Percentiles rank a stretch among this genome's conserved stretches.
Conservation (phyloP, 75 land plant genomes). For the Selaginella tamariscina region DNA sequence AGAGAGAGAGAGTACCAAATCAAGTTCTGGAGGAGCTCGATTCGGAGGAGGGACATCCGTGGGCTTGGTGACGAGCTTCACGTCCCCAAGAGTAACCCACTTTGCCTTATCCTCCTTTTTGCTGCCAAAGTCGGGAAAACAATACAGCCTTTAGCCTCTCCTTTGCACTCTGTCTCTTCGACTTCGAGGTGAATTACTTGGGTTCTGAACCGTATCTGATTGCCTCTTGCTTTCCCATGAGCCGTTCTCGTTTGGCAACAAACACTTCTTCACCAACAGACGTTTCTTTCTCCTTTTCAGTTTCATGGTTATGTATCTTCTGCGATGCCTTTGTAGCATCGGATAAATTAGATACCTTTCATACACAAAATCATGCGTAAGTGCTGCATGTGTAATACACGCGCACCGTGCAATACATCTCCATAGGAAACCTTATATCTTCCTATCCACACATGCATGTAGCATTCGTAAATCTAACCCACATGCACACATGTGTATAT, state of each 20-base stretch:
- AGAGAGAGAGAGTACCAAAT: no score
- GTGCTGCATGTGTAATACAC: no score
- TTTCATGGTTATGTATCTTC: neutral
- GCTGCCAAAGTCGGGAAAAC: neutral
- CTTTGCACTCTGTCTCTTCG: neutral
- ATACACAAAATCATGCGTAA: no score
- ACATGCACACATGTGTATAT: no score
- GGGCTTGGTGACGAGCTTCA: neutral
- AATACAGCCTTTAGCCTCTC: neutral
- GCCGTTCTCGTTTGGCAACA: neutral
- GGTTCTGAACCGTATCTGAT: neutral
- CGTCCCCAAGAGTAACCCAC: neutral
- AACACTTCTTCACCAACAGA: neutral
- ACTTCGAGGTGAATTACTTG: neutral
- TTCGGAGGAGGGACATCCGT: constrained; percentile 1
- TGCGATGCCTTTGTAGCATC: no score
- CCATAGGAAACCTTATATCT: no score
- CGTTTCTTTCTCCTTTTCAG: neutral
- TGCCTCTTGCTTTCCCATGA: neutral
- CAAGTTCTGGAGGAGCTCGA: neutral
- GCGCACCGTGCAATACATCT: no score
- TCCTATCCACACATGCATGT: no score
- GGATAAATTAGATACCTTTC: no score
- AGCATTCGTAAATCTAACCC: no score
- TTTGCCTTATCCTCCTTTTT: neutral